Evolutionary conservation across 805 yeast genomes (phyloP).

Genomic region (Starmerella cellae): DNA sequence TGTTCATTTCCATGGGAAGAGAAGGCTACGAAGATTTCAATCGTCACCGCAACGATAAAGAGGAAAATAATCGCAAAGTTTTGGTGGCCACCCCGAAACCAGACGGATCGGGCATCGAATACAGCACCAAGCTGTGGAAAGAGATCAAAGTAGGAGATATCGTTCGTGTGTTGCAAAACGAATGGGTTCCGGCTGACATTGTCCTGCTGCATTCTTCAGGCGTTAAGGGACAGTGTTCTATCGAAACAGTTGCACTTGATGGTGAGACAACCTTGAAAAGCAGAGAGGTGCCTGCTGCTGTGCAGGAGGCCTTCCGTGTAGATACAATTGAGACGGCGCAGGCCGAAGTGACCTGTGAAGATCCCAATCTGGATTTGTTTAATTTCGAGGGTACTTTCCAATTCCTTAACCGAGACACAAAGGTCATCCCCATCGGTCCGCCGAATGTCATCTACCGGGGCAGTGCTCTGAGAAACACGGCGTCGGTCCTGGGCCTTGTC

Average conservation of each 20-base stretch:
- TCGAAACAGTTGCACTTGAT: constrained; percentile 95
- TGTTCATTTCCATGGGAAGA: constrained; percentile 75
- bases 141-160: constrained; percentile 80
- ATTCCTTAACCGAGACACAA: constrained; percentile 24
- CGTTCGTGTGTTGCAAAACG: constrained; percentile 58
- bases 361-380: constrained; percentile 83
- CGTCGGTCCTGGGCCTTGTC: constrained; percentile 60
- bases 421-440: constrained; percentile 50
- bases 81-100: constrained; percentile 27
- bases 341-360: constrained; percentile 50
- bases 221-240: constrained; percentile 46
- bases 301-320: constrained; percentile 33
- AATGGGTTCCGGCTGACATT: constrained; percentile 90
- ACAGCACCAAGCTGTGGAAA: constrained; percentile 46
- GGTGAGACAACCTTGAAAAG: constrained; percentile 91
- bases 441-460: constrained; percentile 88
- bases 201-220: constrained; percentile 55
- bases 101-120: constrained; percentile 20
- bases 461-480: constrained; percentile 74
- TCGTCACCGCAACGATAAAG: constrained; percentile 71
- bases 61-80: constrained; percentile 55
- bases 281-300: constrained; percentile 50
- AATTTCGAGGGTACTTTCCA: constrained; percentile 63
- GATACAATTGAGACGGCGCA: constrained; percentile 34
- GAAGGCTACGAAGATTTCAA: constrained; percentile 91